Evolutionary conservation across 768 basidiomycete species (phyloP).

Genomic region (Phylloporus sp.): DNA sequence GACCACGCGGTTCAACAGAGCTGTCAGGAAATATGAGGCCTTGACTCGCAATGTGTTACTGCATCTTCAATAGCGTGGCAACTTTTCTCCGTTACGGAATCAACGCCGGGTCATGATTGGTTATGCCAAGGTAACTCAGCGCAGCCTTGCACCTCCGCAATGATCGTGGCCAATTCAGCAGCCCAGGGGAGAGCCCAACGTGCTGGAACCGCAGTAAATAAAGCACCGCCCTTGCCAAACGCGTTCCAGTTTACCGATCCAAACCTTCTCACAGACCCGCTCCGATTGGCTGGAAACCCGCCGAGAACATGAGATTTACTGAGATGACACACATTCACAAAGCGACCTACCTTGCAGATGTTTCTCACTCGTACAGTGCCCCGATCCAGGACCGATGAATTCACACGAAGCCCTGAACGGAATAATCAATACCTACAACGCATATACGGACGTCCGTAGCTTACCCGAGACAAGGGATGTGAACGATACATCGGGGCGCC

Average conservation of each 20-base stretch:
- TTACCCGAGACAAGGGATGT: conserved; percentile 11
- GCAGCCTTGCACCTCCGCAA: conserved; percentile 13
- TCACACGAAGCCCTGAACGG: background rate
- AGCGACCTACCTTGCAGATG: background rate
- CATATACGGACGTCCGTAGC: background rate
- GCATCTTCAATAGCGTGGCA: conserved; percentile 3
- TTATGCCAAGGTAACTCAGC: conserved; percentile 8
- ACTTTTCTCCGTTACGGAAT: conserved; percentile 9
- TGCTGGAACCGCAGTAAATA: conserved; percentile 1
- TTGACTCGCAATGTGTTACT: conserved; percentile 7
- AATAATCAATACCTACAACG: background rate
- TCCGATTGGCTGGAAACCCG: conserved; percentile 4
- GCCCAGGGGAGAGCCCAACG: background rate
- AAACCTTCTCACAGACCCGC: conserved; percentile 4
- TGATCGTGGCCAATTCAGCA: conserved; percentile 21
- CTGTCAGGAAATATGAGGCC: conserved; percentile 16
- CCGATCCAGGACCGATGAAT: background rate
- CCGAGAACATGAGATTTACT: conserved; percentile 2
- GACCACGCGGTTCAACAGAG: conserved; percentile 13
- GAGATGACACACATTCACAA: background rate
- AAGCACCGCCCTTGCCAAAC: conserved; percentile 13
- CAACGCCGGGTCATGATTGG: conserved; percentile 13
- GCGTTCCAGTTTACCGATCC: background rate
- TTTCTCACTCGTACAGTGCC: conserved; percentile 1
- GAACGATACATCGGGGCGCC: too few relatives aligned